phyloP scores from a whole-genome alignment of 2,329 filamentous ascomycete genomes.

The Fusarium setosum region DNA sequence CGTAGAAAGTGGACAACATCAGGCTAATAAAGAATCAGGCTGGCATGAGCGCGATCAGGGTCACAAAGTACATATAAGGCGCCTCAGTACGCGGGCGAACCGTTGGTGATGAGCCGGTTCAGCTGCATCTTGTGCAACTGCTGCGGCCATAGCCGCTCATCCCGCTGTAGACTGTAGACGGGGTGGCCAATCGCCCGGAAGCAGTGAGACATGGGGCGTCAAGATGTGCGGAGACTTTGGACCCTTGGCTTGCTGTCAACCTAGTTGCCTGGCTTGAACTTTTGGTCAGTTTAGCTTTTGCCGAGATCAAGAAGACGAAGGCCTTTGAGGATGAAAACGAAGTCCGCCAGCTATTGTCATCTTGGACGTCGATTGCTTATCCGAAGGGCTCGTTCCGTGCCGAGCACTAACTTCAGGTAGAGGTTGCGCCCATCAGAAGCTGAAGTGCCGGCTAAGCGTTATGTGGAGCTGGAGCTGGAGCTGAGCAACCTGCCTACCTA shows the following conservation, averaged over 20 bases:
- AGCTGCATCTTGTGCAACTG: constrained; percentile 9
- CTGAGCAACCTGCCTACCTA: neutral
- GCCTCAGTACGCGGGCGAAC: constrained; percentile 4
- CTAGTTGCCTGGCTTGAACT: neutral
- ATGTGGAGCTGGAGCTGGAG: neutral
- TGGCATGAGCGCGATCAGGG: neutral
- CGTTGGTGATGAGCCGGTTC: constrained; percentile 8
- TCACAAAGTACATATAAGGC: neutral
- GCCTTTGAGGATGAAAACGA: too few relatives aligned
- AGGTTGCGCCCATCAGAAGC: neutral
- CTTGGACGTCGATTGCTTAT: neutral
- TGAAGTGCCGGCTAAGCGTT: neutral
- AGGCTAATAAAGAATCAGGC: constrained; percentile 4
- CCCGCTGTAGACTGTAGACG: neutral
- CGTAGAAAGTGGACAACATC: neutral
- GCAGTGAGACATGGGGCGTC: constrained; percentile 21
- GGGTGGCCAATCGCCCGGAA: constrained; percentile 12
- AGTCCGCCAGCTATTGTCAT: neutral
- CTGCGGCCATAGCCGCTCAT: neutral
- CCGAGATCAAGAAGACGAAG: too few relatives aligned
- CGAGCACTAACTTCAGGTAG: neutral
- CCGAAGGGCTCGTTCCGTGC: neutral
- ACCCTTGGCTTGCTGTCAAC: neutral
- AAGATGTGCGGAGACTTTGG: neutral
- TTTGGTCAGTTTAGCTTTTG: too few relatives aligned